These are phyloP conservation scores for Pyrrhoderma noxium DNA, from an alignment of 1,284 basidiomycete species.

Conservation along the genomic window DNA sequence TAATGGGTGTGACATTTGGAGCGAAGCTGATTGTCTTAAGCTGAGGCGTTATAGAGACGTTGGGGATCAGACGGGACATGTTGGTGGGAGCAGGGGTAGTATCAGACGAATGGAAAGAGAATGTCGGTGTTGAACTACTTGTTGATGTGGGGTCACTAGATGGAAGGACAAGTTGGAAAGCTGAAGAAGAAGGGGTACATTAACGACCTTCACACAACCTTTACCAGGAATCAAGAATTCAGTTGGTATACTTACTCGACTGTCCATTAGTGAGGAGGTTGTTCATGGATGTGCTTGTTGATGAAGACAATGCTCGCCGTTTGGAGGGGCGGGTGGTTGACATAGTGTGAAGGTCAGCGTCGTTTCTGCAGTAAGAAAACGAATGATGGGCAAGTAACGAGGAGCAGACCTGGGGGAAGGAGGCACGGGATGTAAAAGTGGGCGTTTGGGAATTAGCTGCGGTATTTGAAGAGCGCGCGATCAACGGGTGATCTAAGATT, in stretches of 20 bases:
- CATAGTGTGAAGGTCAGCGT: background rate
- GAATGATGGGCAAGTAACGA: background rate
- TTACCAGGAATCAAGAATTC: too few species aligned
- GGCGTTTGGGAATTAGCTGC: background rate
- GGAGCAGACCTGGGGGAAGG: background rate
- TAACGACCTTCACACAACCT: too few species aligned
- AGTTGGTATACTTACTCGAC: too few species aligned
- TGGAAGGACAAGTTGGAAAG: background rate
- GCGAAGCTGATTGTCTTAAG: slow-evolving; percentile 35
- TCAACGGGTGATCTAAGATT: background rate
- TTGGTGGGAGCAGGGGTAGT: too few species aligned
- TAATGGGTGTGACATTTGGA: slow-evolving; percentile 50
- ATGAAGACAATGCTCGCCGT: background rate
- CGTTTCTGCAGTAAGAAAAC: background rate
- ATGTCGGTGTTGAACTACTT: too few species aligned
- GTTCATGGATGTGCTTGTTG: too few species aligned
- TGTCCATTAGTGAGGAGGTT: too few species aligned
- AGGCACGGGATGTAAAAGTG: slow-evolving; percentile 4
- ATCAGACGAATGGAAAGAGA: too few species aligned
- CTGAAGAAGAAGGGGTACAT: background rate
- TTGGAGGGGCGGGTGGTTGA: background rate
- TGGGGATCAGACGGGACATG: too few species aligned
- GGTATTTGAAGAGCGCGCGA: background rate
- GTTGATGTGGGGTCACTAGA: background rate
- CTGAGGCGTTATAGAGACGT: too few species aligned